phyloP scores from a whole-genome alignment of 106 monocot species.

The Hemerocallis citrina region DNA sequence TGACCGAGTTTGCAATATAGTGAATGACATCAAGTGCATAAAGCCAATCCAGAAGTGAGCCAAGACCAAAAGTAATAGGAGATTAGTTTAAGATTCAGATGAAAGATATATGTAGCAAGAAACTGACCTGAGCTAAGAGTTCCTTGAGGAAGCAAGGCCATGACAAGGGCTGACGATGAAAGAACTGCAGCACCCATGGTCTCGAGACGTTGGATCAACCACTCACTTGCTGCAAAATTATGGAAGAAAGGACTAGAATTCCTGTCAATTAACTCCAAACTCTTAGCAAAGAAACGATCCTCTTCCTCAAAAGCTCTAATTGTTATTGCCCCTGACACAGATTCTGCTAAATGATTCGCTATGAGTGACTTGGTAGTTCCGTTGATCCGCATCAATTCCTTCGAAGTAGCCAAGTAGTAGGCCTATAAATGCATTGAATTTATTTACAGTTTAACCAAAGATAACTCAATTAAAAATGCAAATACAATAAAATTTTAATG shows the following conservation, averaged over 20 bases:
- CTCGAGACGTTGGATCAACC: constrained; percentile 88
- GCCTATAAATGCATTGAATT: constrained; percentile 42
- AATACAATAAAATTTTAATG: not conserved
- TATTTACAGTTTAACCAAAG: not conserved
- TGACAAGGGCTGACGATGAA: constrained; percentile 80
- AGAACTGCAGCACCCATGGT: constrained; percentile 76
- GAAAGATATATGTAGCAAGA: not conserved
- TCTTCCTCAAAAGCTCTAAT: constrained; percentile 93
- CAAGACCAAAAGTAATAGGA: not conserved
- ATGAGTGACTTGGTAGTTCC: constrained; percentile 90
- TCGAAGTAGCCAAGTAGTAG: constrained; percentile 82
- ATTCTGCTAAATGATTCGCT: constrained; percentile 88
- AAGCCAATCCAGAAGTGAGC: not conserved
- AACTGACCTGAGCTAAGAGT: constrained; percentile 75
- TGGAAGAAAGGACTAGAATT: constrained; percentile 94
- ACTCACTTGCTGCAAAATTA: constrained; percentile 81
- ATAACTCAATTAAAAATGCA: not conserved
- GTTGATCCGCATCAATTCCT: constrained; percentile 94
- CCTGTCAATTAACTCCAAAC: constrained; percentile 65
- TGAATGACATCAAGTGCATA: not conserved
- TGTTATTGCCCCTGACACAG: constrained; percentile 61
- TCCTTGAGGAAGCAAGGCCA: constrained; percentile 80
- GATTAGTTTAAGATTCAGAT: not conserved
- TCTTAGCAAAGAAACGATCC: constrained; percentile 75
- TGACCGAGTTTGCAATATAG: not conserved